Conservation (phyloP, 2,329 filamentous ascomycete species). For the Colletotrichum aenigma region DNA sequence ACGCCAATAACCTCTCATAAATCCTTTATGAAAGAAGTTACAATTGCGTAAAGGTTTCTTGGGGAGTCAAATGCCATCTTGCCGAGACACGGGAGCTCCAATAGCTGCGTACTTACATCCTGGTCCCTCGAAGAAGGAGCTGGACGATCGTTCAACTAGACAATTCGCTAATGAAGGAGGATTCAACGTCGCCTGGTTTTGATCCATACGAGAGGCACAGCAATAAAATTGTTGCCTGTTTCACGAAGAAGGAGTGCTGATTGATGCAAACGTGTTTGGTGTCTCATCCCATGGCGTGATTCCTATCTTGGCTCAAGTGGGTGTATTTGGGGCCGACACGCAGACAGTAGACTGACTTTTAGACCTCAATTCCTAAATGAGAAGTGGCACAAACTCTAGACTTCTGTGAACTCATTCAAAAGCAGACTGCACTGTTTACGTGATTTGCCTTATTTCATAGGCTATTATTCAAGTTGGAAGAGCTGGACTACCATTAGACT, state of each 20-base stretch:
- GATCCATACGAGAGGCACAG: not conserved
- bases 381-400: not conserved
- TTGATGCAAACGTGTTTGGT: not conserved
- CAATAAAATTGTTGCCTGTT: not conserved
- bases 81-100: not conserved
- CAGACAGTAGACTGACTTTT: not conserved
- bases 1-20: not conserved
- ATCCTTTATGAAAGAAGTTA: not conserved
- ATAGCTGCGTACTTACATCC: not conserved
- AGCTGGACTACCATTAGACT: rapidly evolving
- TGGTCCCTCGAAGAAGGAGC: not conserved
- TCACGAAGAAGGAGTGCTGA: not conserved
- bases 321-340: not conserved
- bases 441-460: rapidly evolving
- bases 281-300: not conserved
- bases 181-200: not conserved
- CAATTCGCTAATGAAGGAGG: not conserved
- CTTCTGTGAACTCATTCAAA: too few species aligned
- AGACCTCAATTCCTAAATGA: too few species aligned
- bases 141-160: not conserved
- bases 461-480: too few species aligned
- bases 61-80: not conserved
- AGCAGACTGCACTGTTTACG: too few species aligned
- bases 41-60: not conserved
- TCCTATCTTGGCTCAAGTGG: not conserved